Conservation (phyloP, 2,329 filamentous ascomycete species). For the Fusarium piperis region DNA sequence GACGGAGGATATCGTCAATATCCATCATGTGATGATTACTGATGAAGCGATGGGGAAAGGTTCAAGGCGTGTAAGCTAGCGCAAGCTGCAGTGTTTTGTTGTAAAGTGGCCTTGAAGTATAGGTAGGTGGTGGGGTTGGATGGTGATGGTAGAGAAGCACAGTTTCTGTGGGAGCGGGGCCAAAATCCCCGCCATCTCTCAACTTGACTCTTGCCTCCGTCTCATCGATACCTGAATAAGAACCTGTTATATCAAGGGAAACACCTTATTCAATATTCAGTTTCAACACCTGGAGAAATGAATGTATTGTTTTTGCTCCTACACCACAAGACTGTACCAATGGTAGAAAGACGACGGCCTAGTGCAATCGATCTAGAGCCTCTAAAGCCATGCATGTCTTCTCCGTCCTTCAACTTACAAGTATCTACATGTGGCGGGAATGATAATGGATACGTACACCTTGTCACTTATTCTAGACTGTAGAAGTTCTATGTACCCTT, state of each 20-base stretch:
- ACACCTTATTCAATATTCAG: not conserved
- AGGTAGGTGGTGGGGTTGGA: conserved; percentile 20
- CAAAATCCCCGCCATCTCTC: not conserved
- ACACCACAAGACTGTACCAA: not conserved
- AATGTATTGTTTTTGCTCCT: not conserved
- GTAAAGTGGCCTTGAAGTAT: not conserved
- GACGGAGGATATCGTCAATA: conserved; percentile 81
- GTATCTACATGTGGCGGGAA: not conserved
- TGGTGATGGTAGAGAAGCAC: conserved; percentile 7
- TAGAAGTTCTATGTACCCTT: not conserved
- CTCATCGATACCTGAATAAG: not conserved
- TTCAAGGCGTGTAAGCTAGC: not conserved
- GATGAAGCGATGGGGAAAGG: not conserved
- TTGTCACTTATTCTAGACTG: not conserved
- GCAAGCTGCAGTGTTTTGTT: not conserved
- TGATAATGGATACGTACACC: not conserved
- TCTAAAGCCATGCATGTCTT: not conserved
- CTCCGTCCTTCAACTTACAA: not conserved
- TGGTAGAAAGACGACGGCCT: not conserved
- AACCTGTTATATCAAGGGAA: not conserved
- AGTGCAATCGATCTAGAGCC: not conserved
- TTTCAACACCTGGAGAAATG: not conserved
- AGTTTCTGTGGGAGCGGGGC: conserved; percentile 27
- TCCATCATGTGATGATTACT: conserved; percentile 63
- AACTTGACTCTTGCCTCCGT: not conserved